Conservation (phyloP, 2,329 filamentous ascomycete genomes). For the Apiospora pterosperma region DNA sequence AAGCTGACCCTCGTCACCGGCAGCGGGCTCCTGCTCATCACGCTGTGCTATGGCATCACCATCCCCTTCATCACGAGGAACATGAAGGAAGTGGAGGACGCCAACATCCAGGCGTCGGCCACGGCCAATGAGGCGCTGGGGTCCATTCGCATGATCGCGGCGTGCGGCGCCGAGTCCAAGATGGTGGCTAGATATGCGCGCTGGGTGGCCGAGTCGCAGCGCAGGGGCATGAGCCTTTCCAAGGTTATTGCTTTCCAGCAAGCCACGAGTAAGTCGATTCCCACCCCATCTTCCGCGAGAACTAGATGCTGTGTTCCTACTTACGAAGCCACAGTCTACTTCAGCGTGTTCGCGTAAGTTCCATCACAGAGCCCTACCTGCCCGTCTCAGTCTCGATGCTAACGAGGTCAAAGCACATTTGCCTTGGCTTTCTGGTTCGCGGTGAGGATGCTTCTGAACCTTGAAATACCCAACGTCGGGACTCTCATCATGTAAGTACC, state of each 20-base stretch:
- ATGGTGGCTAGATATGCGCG: conserved; percentile 49
- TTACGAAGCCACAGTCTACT: conserved; percentile 23
- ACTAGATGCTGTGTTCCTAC: not conserved
- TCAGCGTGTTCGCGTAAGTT: conserved; percentile 25
- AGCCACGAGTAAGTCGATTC: conserved; percentile 19
- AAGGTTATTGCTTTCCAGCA: conserved; percentile 26
- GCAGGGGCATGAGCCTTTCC: conserved; percentile 21
- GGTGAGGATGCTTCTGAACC: conserved; percentile 20
- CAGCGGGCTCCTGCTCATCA: conserved; percentile 54
- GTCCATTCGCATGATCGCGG: conserved; percentile 59
- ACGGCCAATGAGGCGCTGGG: conserved; percentile 59
- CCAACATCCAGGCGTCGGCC: conserved; percentile 56
- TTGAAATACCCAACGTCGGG: conserved; percentile 39
- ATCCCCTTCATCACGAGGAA: conserved; percentile 55
- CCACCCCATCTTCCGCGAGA: rapidly evolving
- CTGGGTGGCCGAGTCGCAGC: conserved; percentile 51
- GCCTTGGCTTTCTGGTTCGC: conserved; percentile 29
- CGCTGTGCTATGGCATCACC: conserved; percentile 44
- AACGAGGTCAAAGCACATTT: conserved; percentile 22
- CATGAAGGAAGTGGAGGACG: conserved; percentile 43
- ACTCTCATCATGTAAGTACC: not conserved
- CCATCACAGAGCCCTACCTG: not conserved
- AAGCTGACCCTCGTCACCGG: conserved; percentile 55
- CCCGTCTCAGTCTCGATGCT: not conserved
- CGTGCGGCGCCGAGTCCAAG: conserved; percentile 56